Evolutionary conservation across 108 stramenopile genomes (phyloP), one percentile per base, ranked within the genome.

Genomic region (Parietichytrium sp.): DNA sequence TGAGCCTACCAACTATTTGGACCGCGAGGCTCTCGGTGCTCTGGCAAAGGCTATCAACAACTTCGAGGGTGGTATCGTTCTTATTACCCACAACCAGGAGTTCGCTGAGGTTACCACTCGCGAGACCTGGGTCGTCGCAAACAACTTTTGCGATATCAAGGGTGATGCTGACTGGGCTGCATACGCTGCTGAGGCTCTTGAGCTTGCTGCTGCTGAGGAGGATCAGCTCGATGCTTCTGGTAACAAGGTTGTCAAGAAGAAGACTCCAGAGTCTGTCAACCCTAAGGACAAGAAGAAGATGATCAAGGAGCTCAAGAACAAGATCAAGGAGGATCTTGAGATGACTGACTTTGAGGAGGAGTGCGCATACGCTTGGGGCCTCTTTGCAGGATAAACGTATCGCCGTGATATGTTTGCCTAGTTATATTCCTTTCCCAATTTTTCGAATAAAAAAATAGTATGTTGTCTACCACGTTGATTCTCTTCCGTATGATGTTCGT

Each of bases 51-150:
- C 96, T 81, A 99, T 99, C 86, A 93, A 96, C 84, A 85, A 84
- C 20, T 99, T 94, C 84, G 97, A 96, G 53, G 98, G 98, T 79
- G 98, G 98, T 83, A 94, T 99, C 50, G 95, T 99, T 84, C 97
- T 99, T 85, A 99, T 99, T 88, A 90, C 95, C n/a, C 98, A 99
- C 93, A 97, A 99, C 95, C 96, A 95, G 86, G 97, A 99, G 85
- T 99, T 99, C 91, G 92, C 94, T 51, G 91, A 90, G 30, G 92
- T 94, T 82, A 91, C 97, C 31, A 96, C 95, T 82, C 96, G 95
- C 33, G 98, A 97, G 89, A 97, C 96, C 23, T 99, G 98, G 98
- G 94, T 97, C 81, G 94, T 99, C 94, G 98, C 97, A 72, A 93
- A 93, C 82, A 96, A 96, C 72, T 94, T 95, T 84, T 91, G 94